Evolutionary conservation across 2,329 filamentous ascomycete species (phyloP), one percentile per base, ranked within the genome.

Genomic region (Fusarium newnesense): DNA sequence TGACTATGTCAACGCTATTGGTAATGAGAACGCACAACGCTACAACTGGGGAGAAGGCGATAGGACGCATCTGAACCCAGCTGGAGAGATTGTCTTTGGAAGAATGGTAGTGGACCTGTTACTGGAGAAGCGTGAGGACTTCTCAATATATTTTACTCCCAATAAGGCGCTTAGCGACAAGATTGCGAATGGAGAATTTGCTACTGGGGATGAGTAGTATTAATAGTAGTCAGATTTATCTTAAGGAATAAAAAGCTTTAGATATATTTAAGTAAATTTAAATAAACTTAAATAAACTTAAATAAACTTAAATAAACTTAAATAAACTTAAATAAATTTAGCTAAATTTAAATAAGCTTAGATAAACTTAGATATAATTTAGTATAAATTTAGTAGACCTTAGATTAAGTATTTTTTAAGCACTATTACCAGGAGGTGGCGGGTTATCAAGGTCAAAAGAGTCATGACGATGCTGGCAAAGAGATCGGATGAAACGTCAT

Each of bases 61-160:
- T 4, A 63, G 56, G 7, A 68, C 65, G 3, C 64, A 68, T 7
- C 28, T 68, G 0, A 68, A 68, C 1, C 64, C 47, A 9, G 16
- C 56, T 10, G 65, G 65, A 0, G 64, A 69, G 7, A 49, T 34
- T 28, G 64, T 68, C 0, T 68, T 68, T 1, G 64, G 65, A 9
- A 65, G 64, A 28, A 49, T 68, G 56, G 47, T 69, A 11, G 12
- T 34, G 2, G 65, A 68, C 32, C 19, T 68, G 28, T 39, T 68
- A 3, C 15, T 63, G 7, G n/a, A 50, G 6, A 54, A 54, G 12
- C 47, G 47, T 0, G 15, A 15, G 0, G 64, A 63, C 10, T 54
- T 68, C 7, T 15, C 19, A 4, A 10, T 15, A 3, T 68, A 56
- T 4, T 68, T 68, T 4, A 43, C 19, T 12, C 10, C 65, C 5